Percentiles rank a stretch among this genome's conserved stretches.
These are phyloP conservation scores for Globisporangium canariense DNA, from an alignment of 352 stramenopile genomes.

Conservation along the genomic window DNA sequence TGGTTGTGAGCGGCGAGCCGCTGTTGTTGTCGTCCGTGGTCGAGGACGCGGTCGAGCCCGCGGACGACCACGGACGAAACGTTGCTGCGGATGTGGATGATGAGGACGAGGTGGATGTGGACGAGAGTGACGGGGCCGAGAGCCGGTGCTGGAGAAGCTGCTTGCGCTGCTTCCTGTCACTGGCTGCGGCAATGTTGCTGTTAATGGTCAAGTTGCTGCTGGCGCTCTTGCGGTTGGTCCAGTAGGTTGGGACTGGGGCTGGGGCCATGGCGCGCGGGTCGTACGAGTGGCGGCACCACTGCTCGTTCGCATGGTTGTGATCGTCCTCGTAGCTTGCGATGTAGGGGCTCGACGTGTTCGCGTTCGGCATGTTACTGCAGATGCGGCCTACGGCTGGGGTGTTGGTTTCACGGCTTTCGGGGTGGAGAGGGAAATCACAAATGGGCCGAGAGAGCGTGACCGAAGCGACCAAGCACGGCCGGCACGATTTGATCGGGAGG, in stretches of 20 bases:
- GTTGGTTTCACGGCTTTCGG: not conserved
- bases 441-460: not conserved
- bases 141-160: conserved; percentile 3
- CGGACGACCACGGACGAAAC: conserved; percentile 14
- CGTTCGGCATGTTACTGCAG: not conserved
- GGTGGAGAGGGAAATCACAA: not conserved
- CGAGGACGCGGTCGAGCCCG: conserved; percentile 7
- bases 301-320: not conserved
- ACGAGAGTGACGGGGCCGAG: conserved; percentile 12
- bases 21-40: conserved; percentile 9
- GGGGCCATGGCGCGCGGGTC: not conserved
- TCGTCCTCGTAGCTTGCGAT: not conserved
- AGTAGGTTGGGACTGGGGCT: not conserved
- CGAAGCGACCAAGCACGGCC: not conserved
- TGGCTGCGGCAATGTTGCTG: not conserved
- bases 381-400: not conserved
- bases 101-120: not conserved
- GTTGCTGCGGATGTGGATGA: conserved; percentile 2
- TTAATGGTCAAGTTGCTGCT: not conserved
- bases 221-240: conserved; percentile 8
- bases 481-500: not conserved
- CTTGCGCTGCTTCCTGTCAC: not conserved
- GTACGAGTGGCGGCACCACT: conserved; percentile 7
- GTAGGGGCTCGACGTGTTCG: conserved; percentile 5
- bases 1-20: conserved; percentile 27